Evolutionary conservation across 352 stramenopile species (phyloP), one percentile per base, ranked within the genome.

Genomic region (Phytophthora foliorum): DNA sequence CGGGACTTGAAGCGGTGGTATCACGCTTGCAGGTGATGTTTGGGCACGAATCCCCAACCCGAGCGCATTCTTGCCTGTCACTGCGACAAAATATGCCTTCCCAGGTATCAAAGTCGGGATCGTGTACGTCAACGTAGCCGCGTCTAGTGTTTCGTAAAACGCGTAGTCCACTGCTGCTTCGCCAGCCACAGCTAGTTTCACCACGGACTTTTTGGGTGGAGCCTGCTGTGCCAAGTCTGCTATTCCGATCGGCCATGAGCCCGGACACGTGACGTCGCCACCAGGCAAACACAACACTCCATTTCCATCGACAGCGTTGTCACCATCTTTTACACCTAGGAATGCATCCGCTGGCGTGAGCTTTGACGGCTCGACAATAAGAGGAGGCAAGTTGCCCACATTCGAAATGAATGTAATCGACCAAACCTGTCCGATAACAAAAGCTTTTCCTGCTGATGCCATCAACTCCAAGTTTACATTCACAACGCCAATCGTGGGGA

Each of bases 41-140:
- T 67, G 73, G 2, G 78, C 54, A 11, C 83, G 84, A n/a, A 78
- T 44, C 24, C 82, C 76, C 7, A 84, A 79, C 48, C 92, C 93
- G 7, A 91, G 77, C 16, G 79, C 75, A 69, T 98, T 98, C 32
- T 97, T 88, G 13, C 90, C 95, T 2, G 91, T 89, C 24, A 99
- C 90, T 10, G 84, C 74, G 22, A 98, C 84, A 46, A 87, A 95
- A 62, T 98, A 98, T 13, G 82, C 54, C 19, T 79, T 66, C 1
- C 94, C 94, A 10, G 92, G 69, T 17, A 69, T 75, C 17, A 98
- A 80, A 3, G 78, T 77, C 9, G 79, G 65, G 53, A 98, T 91
- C 14, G 80, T 91, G 63, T 96, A 91, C 19, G 77, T 89, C 19
- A 92, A 36, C 6, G 86, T 75, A 10, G 61, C 80, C 22, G 83